These are phyloP conservation scores for Chlamydomonas reinhardtii DNA, from an alignment of 163 green algal genomes.

Conservation along the genomic window DNA sequence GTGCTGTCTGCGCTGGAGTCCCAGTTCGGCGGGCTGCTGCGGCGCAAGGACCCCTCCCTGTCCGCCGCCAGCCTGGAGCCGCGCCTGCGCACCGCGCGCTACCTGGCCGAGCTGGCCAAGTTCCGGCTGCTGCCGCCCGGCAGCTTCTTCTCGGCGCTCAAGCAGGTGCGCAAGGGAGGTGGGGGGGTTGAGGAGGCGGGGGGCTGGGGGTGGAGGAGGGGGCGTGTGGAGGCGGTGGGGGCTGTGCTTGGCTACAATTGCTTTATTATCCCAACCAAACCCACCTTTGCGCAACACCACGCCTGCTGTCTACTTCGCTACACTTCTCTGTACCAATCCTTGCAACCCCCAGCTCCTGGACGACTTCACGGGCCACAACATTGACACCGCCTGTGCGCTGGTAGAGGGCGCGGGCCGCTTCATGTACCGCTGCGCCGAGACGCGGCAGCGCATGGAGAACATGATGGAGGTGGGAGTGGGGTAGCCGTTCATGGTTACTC, in stretches of 20 bases:
- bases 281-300: no score
- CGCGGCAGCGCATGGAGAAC: conserved; percentile 79
- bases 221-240: neutral
- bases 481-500: no score
- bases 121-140: conserved; percentile 82
- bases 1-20: conserved; percentile 29
- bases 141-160: conserved; percentile 60
- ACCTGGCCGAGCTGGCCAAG: conserved; percentile 92
- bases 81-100: conserved; percentile 77
- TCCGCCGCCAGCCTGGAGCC: conserved; percentile 78
- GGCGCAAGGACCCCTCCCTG: conserved; percentile 37
- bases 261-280: no score
- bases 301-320: no score
- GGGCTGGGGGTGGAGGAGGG: neutral
- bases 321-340: no score
- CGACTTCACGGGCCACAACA: conserved; percentile 87
- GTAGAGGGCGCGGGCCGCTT: conserved; percentile 91
- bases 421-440: conserved; percentile 84
- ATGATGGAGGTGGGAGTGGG: conserved; percentile 74
- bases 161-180: conserved; percentile 14
- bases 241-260: no score
- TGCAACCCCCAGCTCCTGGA: conserved; percentile 73
- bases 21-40: conserved; percentile 8
- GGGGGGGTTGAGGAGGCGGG: neutral
- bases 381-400: conserved; percentile 85